These are phyloP conservation scores for Lophium mytilinum DNA, from an alignment of 495 filamentous ascomycete species.

Conservation along the genomic window DNA sequence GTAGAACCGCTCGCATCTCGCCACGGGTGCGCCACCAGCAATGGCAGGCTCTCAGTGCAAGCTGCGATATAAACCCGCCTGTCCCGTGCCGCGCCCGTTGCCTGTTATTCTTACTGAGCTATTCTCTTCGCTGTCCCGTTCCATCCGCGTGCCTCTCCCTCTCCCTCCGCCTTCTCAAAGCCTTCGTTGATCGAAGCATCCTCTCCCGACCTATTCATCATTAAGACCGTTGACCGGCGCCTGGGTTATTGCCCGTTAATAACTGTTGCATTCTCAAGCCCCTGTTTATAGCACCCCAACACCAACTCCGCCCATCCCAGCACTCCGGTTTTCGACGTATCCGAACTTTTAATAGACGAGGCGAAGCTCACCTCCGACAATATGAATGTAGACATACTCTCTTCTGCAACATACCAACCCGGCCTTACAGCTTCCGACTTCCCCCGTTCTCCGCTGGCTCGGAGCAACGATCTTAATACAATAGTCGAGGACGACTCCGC, in stretches of 20 bases:
- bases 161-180: not conserved
- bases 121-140: conserved; percentile 22
- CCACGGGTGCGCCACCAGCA: conserved; percentile 8
- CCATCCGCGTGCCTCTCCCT: conserved; percentile 12
- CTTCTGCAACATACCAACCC: conserved; percentile 52
- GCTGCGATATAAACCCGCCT: conserved; percentile 13
- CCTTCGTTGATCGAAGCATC: conserved; percentile 36
- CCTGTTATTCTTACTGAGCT: not conserved
- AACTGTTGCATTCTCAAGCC: conserved; percentile 3
- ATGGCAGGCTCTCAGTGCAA: too few relatives aligned
- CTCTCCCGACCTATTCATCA: conserved; percentile 9
- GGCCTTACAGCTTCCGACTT: conserved; percentile 41
- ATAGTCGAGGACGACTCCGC: conserved; percentile 66
- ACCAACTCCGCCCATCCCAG: not conserved
- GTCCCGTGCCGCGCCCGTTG: conserved; percentile 6
- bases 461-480: conserved; percentile 68
- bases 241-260: conserved; percentile 24
- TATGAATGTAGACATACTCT: conserved; percentile 56
- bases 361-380: conserved; percentile 30
- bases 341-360: conserved; percentile 27
- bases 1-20: conserved; percentile 19
- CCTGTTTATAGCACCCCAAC: conserved; percentile 15
- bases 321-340: conserved; percentile 15
- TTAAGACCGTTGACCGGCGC: conserved; percentile 26
- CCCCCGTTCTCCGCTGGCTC: conserved; percentile 50